Evolutionary conservation across 2,329 filamentous ascomycete species (phyloP), one percentile per base, ranked within the genome.

Genomic region (Sphaceloma murrayae): DNA sequence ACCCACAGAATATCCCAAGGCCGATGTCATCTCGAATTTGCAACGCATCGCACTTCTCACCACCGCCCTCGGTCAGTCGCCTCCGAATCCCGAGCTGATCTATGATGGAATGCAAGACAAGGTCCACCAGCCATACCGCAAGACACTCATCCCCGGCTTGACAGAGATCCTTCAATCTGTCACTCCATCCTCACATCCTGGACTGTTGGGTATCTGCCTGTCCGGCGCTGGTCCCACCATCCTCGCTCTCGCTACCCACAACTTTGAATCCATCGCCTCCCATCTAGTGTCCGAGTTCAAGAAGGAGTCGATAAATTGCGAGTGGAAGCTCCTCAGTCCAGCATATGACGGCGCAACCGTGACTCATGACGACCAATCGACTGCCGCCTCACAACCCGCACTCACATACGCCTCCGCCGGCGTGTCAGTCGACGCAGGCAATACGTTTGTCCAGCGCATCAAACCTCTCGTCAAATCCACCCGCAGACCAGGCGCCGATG

Each of bases 31-130:
- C 21, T 96, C 94, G 72, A 98, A 98, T 67, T 73, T 96, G 56
- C 91, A 96, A 67, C 77, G 91, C 52, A 85, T 94, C 62, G 88
- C 89, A 2, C 74, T 98, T 39, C 75, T 98, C 9, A 88, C 89
- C 22, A 85, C 87, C 8, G 88, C 88, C 1, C 74, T 98, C 34
- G 87, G 88, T 51, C 81, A 86, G 61, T 89, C 84, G 5, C 89
- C 91, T 7, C 89, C 88, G 1, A 83, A 95, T 59, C 82, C 91
- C 16, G 82, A 93, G 56, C 82, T 94, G 64, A 98, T 98, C 62
- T 93, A 93, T 68, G 79, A 93, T 36, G 89, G 88, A 34, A 98
- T 98, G 91, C 91, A 96, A 67, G 91, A 98, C 69, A 94, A 88
- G 66, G 78, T 98, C 49, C 91, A 98, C 67, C 91, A 98, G 65